Conservation (phyloP, 345 rosid species). For the Salix udensis region DNA sequence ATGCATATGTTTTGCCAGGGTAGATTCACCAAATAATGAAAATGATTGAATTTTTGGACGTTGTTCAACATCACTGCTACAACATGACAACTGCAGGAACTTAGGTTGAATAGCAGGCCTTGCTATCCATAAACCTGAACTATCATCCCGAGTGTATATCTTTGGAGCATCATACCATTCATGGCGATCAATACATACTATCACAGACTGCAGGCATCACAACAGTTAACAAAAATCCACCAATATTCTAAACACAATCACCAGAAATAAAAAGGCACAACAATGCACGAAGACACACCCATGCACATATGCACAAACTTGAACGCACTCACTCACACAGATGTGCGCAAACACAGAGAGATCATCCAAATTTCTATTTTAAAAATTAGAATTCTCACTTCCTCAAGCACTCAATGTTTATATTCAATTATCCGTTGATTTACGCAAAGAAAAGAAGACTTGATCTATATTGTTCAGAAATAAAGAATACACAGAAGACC, state of each 20-base stretch:
- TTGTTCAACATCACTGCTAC: constrained; percentile 32
- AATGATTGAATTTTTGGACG: constrained; percentile 22
- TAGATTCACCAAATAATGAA: constrained; percentile 35
- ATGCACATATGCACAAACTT: background rate
- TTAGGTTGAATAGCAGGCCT: constrained; percentile 54
- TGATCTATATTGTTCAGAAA: no score
- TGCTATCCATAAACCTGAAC: constrained; percentile 77
- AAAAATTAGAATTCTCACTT: background rate
- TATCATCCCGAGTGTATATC: constrained; percentile 82
- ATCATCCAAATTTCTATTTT: background rate
- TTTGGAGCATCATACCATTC: constrained; percentile 96
- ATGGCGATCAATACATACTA: constrained; percentile 86
- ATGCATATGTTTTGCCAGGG: constrained; percentile 42
- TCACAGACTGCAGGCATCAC: constrained; percentile 61
- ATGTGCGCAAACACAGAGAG: no score
- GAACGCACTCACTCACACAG: no score
- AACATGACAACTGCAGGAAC: constrained; percentile 28
- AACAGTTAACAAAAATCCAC: background rate
- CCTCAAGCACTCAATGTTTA: background rate
- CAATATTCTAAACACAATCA: background rate
- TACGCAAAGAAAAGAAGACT: no score
- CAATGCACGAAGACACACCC: no score
- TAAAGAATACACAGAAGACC: background rate
- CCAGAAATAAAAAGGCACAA: background rate
- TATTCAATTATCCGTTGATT: no score